Conservation (phyloP, 352 stramenopile genomes). For the Globisporangium takayamanum region DNA sequence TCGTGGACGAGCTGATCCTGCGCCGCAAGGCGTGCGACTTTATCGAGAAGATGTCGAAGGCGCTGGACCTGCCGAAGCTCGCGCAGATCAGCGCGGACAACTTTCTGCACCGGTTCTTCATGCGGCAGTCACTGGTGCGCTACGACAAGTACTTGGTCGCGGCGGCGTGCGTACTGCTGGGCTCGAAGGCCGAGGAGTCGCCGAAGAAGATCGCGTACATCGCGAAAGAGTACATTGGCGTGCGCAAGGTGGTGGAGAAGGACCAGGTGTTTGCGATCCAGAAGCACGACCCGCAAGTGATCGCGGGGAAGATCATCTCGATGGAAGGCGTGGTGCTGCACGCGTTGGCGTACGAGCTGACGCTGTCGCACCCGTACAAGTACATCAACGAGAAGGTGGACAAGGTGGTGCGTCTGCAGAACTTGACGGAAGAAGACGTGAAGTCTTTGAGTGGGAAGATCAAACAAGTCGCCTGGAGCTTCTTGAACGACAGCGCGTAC, state of each 20-base stretch:
- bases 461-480: conserved; percentile 84
- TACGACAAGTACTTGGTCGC: conserved; percentile 86
- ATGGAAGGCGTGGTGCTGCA: conserved; percentile 84
- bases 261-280: conserved; percentile 76
- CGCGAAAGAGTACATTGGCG: conserved; percentile 63
- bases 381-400: conserved; percentile 87
- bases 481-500: conserved; percentile 86
- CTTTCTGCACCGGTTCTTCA: conserved; percentile 87
- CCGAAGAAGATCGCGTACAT: conserved; percentile 76
- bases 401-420: conserved; percentile 61
- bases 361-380: conserved; percentile 79
- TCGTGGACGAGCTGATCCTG: conserved; percentile 58
- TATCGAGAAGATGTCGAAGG: conserved; percentile 81
- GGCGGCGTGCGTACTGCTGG: conserved; percentile 74
- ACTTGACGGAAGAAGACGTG: conserved; percentile 37
- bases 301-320: conserved; percentile 70
- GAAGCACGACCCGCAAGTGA: conserved; percentile 63
- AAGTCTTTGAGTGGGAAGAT: conserved; percentile 72
- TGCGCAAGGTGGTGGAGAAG: conserved; percentile 62
- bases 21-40: conserved; percentile 77
- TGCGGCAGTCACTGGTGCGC: conserved; percentile 74
- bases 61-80: conserved; percentile 73
- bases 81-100: conserved; percentile 79
- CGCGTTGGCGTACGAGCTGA: conserved; percentile 79
- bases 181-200: conserved; percentile 80